phyloP scores from a whole-genome alignment of 352 stramenopile genomes.

The Phytophthora citrophthora region DNA sequence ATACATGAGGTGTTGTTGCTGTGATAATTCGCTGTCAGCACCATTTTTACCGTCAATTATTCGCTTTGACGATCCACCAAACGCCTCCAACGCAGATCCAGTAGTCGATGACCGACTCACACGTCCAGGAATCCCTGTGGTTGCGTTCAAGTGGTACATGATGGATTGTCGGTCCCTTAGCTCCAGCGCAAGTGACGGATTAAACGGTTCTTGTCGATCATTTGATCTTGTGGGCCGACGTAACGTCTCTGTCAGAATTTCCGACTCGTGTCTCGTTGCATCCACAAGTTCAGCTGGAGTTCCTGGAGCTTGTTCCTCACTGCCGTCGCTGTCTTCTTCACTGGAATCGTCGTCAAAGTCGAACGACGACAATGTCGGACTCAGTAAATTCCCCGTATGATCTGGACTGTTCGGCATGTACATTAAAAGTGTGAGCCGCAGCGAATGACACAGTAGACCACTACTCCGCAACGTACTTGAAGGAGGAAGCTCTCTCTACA shows the following conservation, averaged over 20 bases:
- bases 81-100: constrained; percentile 43
- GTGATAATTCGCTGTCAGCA: constrained; percentile 24
- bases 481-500: constrained; percentile 45
- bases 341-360: constrained; percentile 85
- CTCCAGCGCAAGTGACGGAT: constrained; percentile 29
- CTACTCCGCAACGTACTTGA: constrained; percentile 35
- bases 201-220: constrained; percentile 10
- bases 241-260: constrained; percentile 13
- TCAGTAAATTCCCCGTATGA: constrained; percentile 72
- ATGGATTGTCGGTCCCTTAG: constrained; percentile 39
- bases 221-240: constrained; percentile 2
- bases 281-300: constrained; percentile 17
- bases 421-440: not conserved
- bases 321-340: constrained; percentile 35
- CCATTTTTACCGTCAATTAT: constrained; percentile 32
- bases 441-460: not conserved
- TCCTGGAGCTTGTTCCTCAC: constrained; percentile 3
- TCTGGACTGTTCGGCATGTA: constrained; percentile 35
- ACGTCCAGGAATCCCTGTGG: constrained; percentile 32
- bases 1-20: constrained; percentile 72
- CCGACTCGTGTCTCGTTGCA: constrained; percentile 20
- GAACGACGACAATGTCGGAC: constrained; percentile 85
- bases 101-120: constrained; percentile 65
- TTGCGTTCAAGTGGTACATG: constrained; percentile 33
- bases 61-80: constrained; percentile 23